Evolutionary conservation across 768 basidiomycete species (phyloP).

Genomic region (Mycena sanguinolenta): DNA sequence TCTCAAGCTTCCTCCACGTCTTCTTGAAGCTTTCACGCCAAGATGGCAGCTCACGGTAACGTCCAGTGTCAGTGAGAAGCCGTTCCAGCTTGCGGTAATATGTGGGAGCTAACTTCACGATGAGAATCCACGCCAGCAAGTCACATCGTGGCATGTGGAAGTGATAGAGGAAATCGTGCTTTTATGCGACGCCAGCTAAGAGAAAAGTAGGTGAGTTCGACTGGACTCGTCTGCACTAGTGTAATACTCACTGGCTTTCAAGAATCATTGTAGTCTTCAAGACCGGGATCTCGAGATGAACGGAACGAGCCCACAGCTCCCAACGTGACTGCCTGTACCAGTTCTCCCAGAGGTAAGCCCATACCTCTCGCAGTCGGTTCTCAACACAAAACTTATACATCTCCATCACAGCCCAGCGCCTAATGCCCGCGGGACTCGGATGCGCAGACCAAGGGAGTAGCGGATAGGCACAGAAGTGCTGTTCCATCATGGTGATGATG

Average conservation of each 20-base stretch:
- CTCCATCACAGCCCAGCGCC: conserved; percentile 39
- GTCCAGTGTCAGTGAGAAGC: conserved; percentile 36
- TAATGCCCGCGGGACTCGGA: conserved; percentile 31
- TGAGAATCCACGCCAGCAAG: conserved; percentile 48
- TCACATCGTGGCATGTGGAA: conserved; percentile 49
- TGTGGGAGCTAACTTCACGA: conserved; percentile 46
- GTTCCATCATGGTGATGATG: conserved; percentile 30
- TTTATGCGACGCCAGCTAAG: conserved; percentile 50
- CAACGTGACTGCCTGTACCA: conserved; percentile 42
- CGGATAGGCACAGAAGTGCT: conserved; percentile 31
- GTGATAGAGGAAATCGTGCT: conserved; percentile 50
- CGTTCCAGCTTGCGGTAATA: conserved; percentile 43
- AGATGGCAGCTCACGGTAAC: conserved; percentile 39
- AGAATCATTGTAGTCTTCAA: conserved; percentile 48
- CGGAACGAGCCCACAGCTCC: conserved; percentile 45
- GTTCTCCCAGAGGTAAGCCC: too few relatives aligned
- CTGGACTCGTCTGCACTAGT: conserved; percentile 7
- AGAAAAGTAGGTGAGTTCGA: conserved; percentile 16
- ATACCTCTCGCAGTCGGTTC: conserved; percentile 38
- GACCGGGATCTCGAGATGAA: conserved; percentile 36
- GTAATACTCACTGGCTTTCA: conserved; percentile 49
- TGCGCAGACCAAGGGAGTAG: conserved; percentile 31
- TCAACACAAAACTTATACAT: conserved; percentile 43
- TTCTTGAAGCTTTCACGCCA: conserved; percentile 47
- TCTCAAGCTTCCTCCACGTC: conserved; percentile 37